Evolutionary conservation across 2,329 filamentous ascomycete genomes (phyloP).

Genomic region (Claviceps sp.): DNA sequence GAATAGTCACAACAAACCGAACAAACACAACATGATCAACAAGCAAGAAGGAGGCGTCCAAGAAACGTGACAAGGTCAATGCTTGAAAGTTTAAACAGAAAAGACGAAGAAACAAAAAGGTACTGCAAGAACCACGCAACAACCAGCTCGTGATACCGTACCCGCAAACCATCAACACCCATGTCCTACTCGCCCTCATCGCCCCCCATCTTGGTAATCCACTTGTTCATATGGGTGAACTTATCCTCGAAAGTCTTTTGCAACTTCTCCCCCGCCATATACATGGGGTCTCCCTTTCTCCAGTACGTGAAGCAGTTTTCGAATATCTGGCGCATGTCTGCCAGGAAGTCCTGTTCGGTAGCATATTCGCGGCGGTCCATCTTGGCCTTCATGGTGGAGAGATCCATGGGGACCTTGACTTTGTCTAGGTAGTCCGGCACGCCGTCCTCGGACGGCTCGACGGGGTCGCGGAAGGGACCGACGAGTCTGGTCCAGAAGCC

Average conservation of each 20-base stretch:
- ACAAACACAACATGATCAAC: no score
- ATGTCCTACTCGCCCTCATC: slow-evolving; percentile 17
- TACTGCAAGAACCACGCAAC: not conserved
- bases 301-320: slow-evolving; percentile 53
- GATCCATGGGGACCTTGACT: slow-evolving; percentile 48
- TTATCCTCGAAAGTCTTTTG: slow-evolving; percentile 47
- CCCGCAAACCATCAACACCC: no score
- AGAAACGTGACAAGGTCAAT: no score
- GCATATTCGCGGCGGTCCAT: slow-evolving; percentile 41
- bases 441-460: slow-evolving; percentile 41
- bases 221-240: slow-evolving; percentile 44
- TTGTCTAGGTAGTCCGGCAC: slow-evolving; percentile 50
- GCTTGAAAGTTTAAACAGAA: no score
- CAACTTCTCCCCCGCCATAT: slow-evolving; percentile 40
- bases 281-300: slow-evolving; percentile 41
- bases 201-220: slow-evolving; percentile 39
- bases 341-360: slow-evolving; percentile 38
- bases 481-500: slow-evolving; percentile 56
- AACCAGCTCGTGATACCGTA: no score
- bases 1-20: no score
- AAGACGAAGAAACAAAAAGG: not conserved
- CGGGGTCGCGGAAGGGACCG: slow-evolving; percentile 46
- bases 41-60: no score
- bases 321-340: slow-evolving; percentile 49
- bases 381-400: slow-evolving; percentile 45